These are phyloP conservation scores for Deinandra increscens DNA, from an alignment of 129 eudicot species.

Conservation along the genomic window DNA sequence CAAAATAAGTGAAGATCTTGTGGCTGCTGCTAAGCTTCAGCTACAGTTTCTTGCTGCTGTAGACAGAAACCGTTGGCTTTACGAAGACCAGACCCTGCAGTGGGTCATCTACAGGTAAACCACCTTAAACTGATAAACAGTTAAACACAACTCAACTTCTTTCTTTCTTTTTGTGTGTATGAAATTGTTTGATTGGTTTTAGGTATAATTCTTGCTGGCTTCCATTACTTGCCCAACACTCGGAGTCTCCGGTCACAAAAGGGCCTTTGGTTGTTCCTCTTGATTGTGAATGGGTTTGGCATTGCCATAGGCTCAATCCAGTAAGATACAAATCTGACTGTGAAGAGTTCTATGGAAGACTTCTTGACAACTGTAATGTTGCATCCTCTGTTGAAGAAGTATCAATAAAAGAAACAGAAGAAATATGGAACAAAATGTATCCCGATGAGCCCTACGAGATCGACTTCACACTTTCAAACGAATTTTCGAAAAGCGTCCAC, in stretches of 20 bases:
- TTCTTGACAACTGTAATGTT: slow-evolving; percentile 67
- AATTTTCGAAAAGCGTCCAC: slow-evolving; percentile 10
- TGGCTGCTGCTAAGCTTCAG: slow-evolving; percentile 71
- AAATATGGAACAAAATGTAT: slow-evolving; percentile 58
- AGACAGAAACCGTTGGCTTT: slow-evolving; percentile 79
- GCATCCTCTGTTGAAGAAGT: slow-evolving; percentile 58
- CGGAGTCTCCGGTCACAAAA: slow-evolving; percentile 43
- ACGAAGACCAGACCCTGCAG: slow-evolving; percentile 54
- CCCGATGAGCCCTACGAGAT: slow-evolving; percentile 67
- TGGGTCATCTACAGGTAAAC: slow-evolving; percentile 72
- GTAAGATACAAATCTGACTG: slow-evolving; percentile 84
- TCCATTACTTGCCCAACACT: slow-evolving; percentile 78
- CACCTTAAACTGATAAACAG: not conserved
- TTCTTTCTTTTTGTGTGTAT: not conserved
- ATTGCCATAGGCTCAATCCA: slow-evolving; percentile 96
- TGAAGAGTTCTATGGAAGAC: slow-evolving; percentile 67
- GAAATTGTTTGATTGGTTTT: not conserved
- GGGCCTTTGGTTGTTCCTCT: slow-evolving; percentile 95
- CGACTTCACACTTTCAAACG: slow-evolving; percentile 26
- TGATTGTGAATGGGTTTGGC: slow-evolving; percentile 99
- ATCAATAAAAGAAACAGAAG: slow-evolving; percentile 55
- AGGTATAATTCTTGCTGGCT: slow-evolving; percentile 96
- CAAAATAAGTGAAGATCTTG: slow-evolving; percentile 59
- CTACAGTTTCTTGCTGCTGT: slow-evolving; percentile 74
- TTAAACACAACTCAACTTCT: not conserved